Base-by-base conservation (phyloP, 2,329 filamentous ascomycete species). In the Paraphaeosphaeria sporulosa region DNA sequence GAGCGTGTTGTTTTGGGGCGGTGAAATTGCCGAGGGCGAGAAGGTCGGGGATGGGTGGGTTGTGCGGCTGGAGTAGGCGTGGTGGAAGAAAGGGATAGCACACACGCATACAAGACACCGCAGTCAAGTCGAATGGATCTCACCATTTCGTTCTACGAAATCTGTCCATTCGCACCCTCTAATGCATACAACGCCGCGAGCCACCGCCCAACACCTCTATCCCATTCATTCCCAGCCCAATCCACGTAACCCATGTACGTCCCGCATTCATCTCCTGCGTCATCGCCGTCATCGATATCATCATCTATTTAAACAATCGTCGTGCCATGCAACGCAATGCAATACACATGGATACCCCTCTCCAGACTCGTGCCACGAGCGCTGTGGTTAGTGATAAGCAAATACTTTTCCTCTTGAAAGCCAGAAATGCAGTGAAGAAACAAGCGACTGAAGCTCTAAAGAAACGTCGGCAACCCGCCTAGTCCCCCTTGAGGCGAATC, bases 11-110 rank as follows among this genome's bases (percentile, higher is more conserved):
- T 68, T 82, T 15, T 82, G 79, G 79, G 80, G 80, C 44, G 80
- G 80, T 2, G 60, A 78, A 17, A 75, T 81, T 68, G 78, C 80
- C 0, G 79, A 77, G 56, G 79, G 80, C 0, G 76, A 80, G 61
- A 70, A 72, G 27, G 76, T 81, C 36, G 79, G 80, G 3, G 80
- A 82, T 72, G 80, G 79, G 6, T 82, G 80, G 80, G 63, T 80
- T n/a, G 74, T 82, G 6, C 72, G 59, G 42, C 62, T 81, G 44
- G 72, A 76, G 55, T 79, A 59, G 63, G 48, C 25, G 25, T 27
- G 6, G 25, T 27, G 25, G 25, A 27, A 3, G 25, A 27, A 6
- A 27, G 25, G 3, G 25, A 27, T 27, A 27, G n/a, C n/a, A 27
- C 25, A 27, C 25, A 27, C 25, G 36, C 13, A 17, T 38, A 15